Conservation (phyloP, 352 stramenopile species). For the Globisporangium radiosum region DNA sequence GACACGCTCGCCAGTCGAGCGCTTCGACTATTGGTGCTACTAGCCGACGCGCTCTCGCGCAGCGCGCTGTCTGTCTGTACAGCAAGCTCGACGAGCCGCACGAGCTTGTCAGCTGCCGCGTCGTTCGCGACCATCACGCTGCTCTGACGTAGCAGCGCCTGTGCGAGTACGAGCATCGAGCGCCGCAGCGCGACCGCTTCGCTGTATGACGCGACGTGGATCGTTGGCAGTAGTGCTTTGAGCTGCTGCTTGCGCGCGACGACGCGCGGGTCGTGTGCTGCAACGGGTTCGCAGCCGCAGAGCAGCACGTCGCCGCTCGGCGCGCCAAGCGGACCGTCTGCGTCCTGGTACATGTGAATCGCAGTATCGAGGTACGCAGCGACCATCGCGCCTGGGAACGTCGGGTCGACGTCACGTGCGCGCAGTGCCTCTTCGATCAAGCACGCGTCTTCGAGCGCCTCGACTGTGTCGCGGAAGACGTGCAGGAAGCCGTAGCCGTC, state of each 20-base stretch:
- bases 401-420: slow-evolving; percentile 18
- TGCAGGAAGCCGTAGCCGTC: slow-evolving; percentile 58
- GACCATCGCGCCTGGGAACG: slow-evolving; percentile 23
- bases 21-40: slow-evolving; percentile 1
- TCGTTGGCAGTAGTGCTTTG: slow-evolving; percentile 39
- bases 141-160: slow-evolving; percentile 28
- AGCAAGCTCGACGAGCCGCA: slow-evolving; percentile 31
- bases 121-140: slow-evolving; percentile 25
- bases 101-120: slow-evolving; percentile 24
- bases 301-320: slow-evolving; percentile 27
- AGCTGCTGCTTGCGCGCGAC: slow-evolving; percentile 33
- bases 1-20: slow-evolving; percentile 8
- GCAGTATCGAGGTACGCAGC: slow-evolving; percentile 48
- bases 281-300: slow-evolving; percentile 40
- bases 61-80: slow-evolving; percentile 27
- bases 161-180: slow-evolving; percentile 23
- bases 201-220: slow-evolving; percentile 34
- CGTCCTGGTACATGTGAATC: slow-evolving; percentile 59
- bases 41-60: slow-evolving; percentile 5
- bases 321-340: slow-evolving; percentile 37
- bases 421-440: slow-evolving; percentile 43
- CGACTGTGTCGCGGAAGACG: slow-evolving; percentile 52
- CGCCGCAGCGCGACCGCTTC: slow-evolving; percentile 28
- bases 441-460: slow-evolving; percentile 47
- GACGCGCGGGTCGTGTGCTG: slow-evolving; percentile 19